Percentiles rank a stretch among this genome's conserved stretches.
Conservation (phyloP, 169 alveolate species). For the Plasmodium fragile region DNA sequence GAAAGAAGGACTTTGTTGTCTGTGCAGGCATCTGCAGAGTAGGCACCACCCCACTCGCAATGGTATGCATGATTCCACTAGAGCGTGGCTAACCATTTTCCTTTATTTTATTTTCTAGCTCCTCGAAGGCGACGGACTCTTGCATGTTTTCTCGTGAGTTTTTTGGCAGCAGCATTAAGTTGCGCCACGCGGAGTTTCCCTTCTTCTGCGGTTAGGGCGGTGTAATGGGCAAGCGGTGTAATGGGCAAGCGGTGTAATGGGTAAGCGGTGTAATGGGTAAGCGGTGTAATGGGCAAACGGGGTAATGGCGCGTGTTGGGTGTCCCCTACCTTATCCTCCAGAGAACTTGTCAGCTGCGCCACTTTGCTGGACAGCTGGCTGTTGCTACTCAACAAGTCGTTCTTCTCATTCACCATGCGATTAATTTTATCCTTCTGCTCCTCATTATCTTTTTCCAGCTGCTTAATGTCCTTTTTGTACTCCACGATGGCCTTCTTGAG, state of each 20-base stretch:
- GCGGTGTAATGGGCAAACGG: background rate
- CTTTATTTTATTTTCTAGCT: conserved; percentile 67
- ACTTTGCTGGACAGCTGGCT: conserved; percentile 26
- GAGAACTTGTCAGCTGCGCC: conserved; percentile 8
- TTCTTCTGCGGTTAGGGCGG: conserved; percentile 22
- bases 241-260: background rate
- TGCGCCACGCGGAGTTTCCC: conserved; percentile 55
- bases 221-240: background rate
- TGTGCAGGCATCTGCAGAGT: background rate
- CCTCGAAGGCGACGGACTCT: conserved; percentile 64
- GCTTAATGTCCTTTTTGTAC: conserved; percentile 68
- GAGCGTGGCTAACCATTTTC: conserved; percentile 41
- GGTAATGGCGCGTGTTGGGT: background rate
- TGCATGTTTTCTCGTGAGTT: conserved; percentile 35
- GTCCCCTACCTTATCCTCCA: conserved; percentile 62
- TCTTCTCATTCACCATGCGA: conserved; percentile 14
- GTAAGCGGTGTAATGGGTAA: too few relatives aligned
- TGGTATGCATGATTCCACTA: background rate
- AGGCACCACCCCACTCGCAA: background rate
- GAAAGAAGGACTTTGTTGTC: background rate
- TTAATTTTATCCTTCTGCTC: conserved; percentile 34
- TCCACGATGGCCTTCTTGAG: conserved; percentile 69
- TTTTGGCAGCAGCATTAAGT: conserved; percentile 59
- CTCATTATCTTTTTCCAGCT: conserved; percentile 55
- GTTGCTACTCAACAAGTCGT: conserved; percentile 8